A percentile compares a stretch with the other conserved stretches of the same genome.
Evolutionary conservation across 1,284 basidiomycete genomes (phyloP).

Genomic region (Ceratobasidium sp.): DNA sequence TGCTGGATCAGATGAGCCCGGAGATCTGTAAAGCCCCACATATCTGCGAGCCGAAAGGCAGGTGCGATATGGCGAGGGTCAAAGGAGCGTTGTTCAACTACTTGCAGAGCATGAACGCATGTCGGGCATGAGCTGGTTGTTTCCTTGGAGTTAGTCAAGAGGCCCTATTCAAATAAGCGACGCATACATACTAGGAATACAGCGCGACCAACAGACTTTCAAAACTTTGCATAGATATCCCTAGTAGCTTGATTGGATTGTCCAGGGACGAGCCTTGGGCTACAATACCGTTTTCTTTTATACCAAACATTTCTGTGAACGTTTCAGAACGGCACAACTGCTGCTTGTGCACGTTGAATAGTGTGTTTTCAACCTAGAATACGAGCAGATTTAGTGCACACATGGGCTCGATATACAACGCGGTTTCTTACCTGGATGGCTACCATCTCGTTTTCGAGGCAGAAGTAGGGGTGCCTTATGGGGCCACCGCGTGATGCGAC

Average conservation of each 20-base stretch:
- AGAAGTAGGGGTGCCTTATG: not conserved
- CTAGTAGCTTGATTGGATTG: not conserved
- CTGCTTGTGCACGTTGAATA: constrained; percentile 4
- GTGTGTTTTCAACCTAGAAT: not conserved
- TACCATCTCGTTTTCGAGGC: not conserved
- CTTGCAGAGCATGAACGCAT: not conserved
- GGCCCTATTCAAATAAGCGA: too few species aligned
- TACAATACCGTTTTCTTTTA: not conserved
- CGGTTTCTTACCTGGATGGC: not conserved
- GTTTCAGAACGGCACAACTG: not conserved
- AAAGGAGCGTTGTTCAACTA: not conserved
- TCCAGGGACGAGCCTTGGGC: not conserved
- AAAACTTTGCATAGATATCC: not conserved
- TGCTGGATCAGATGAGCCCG: not conserved
- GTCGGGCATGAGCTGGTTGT: not conserved
- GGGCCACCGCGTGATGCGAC: too few species aligned
- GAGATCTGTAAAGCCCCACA: constrained; percentile 16
- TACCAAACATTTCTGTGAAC: not conserved
- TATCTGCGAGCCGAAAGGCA: constrained; percentile 16
- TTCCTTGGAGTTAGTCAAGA: too few species aligned
- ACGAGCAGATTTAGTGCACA: not conserved
- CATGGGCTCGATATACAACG: not conserved
- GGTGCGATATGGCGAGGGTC: constrained; percentile 1
- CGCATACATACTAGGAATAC: not conserved
- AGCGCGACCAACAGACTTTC: not conserved